Evolutionary conservation across 371 early-diverging fungal species (phyloP).

Genomic region (Chytridiales sp.): DNA sequence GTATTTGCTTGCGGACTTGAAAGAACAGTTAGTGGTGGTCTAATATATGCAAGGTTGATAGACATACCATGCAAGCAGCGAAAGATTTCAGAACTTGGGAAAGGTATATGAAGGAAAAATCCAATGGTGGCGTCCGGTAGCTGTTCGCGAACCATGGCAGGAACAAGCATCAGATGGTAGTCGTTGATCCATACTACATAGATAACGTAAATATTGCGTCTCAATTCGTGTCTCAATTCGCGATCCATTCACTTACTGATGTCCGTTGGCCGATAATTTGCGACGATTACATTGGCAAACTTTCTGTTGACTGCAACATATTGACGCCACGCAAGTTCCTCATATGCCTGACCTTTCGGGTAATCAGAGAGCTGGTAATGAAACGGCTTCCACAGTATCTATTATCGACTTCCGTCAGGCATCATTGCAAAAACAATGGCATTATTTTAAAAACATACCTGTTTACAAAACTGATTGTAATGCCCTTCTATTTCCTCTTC

Average conservation of each 20-base stretch:
- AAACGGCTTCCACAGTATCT: conserved; percentile 71
- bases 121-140: conserved; percentile 59
- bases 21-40: not conserved
- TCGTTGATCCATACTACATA: conserved; percentile 94
- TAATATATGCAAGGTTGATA: no score
- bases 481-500: conserved; percentile 55
- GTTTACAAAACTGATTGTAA: conserved; percentile 61
- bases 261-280: conserved; percentile 50
- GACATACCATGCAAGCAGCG: conserved; percentile 44
- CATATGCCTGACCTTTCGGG: conserved; percentile 43
- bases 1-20: conserved; percentile 48
- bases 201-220: conserved; percentile 4
- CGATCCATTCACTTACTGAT: conserved; percentile 35
- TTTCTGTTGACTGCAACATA: conserved; percentile 59
- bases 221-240: not conserved
- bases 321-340: conserved; percentile 52
- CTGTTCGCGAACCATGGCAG: conserved; percentile 65
- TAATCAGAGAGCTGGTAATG: conserved; percentile 64
- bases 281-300: conserved; percentile 54
- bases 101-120: conserved; percentile 71
- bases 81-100: conserved; percentile 59
- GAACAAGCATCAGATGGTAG: conserved; percentile 95
- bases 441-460: conserved; percentile 29
- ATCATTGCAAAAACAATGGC: not conserved
- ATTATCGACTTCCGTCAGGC: not conserved